Conservation (phyloP, 148 eudicot genomes). For the Polygonum maritimum region DNA sequence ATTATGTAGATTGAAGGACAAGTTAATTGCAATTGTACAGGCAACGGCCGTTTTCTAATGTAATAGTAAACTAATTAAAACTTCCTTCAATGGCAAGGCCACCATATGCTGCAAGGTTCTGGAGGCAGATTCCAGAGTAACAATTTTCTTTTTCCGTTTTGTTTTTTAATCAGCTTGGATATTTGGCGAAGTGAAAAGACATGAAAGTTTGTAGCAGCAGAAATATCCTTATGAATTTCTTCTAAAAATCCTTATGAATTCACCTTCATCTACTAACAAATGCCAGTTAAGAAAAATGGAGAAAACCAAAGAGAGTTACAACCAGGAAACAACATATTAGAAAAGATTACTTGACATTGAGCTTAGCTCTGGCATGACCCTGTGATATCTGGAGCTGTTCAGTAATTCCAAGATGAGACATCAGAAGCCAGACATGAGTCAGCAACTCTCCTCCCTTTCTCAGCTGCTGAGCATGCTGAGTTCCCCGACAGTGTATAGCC, state of each 20-base stretch:
- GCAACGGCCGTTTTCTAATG: too few relatives aligned
- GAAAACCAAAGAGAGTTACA: not conserved
- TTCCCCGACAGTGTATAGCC: constrained; percentile 33
- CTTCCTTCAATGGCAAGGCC: not conserved
- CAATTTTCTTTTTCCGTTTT: too few relatives aligned
- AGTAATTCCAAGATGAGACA: constrained; percentile 42
- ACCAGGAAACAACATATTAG: not conserved
- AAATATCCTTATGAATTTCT: too few relatives aligned
- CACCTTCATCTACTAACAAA: not conserved
- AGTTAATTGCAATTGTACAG: too few relatives aligned
- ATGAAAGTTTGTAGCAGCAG: not conserved
- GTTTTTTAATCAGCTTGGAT: not conserved
- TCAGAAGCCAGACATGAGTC: constrained; percentile 48
- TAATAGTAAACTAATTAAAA: too few relatives aligned
- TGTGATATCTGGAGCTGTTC: constrained; percentile 34
- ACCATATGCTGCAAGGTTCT: not conserved
- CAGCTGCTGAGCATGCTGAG: constrained; percentile 36
- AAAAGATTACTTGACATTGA: constrained; percentile 14
- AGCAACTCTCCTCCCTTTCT: constrained; percentile 40
- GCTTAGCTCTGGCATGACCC: constrained; percentile 36
- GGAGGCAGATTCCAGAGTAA: not conserved
- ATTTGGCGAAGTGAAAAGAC: not conserved
- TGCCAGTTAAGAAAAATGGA: not conserved
- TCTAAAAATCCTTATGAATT: too few relatives aligned
- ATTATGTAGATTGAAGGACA: too few relatives aligned